Evolutionary conservation across 768 basidiomycete genomes (phyloP), one percentile per base, ranked within the genome.

Genomic region (Boletus tomentosulus): DNA sequence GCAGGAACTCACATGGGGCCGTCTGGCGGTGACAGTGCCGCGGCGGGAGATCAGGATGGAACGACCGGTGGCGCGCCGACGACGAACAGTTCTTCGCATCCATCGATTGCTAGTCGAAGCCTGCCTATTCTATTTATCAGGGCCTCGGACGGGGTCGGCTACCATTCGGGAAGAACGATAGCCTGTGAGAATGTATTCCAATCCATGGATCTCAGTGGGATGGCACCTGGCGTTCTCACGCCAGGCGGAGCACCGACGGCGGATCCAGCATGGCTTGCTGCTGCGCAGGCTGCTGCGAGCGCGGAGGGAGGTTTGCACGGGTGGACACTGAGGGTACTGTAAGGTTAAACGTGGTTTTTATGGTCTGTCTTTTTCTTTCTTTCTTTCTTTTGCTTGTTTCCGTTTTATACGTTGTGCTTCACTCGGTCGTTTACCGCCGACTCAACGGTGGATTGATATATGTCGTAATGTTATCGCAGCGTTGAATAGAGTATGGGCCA

Each of bases 151-250:
- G 89, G 92, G n/a, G 84, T 92, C 30, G 91, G 91, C 4, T 93
- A 92, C 67, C 89, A 92, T 66, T 92, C 92, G 22, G 90, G 90
- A 35, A 81, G 89, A 57, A 88, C 86, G 41, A 83, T 93, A 54
- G 80, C 88, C 16, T 89, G 87, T 65, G 90, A 92, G 66, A 88
- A 88, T 63, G 80, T 88, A 16, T 88, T 89, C 69, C 83, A 85
- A 62, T 69, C 75, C 15, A 78, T 90, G 71, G 85, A 87, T 63
- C 73, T 90, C 46, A 74, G 76, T 31, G 74, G 71, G 25, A 77
- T 84, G 63, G 58, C 68, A 19, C 64, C 68, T 4, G 77, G 74
- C 1, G 74, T 78, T 44, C 69, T 78, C 46, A 76, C 74, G 42
- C 74, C 77, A 3, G 70, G 73, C 30, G 73, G 73, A 46, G 76